Evolutionary conservation across 1,139 yeast genomes (phyloP), one percentile per base, ranked within the genome.

Genomic region (Schizosaccharomyces versatilis): DNA sequence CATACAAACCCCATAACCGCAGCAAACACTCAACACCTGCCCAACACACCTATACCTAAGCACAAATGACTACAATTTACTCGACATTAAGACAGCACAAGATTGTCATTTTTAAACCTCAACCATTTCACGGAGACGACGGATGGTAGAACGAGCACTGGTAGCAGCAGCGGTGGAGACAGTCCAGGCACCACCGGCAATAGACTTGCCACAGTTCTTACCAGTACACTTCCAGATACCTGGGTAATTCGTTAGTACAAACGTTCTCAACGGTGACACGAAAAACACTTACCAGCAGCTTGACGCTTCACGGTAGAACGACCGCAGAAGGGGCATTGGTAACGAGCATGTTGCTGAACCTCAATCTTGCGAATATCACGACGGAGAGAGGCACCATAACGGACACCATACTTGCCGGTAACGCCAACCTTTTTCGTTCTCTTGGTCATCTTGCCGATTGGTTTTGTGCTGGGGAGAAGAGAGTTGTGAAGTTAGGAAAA

Each of bases 381-480:
- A 84, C 99, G 88, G 76, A 90, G 81, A 66, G 99, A 93, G 70
- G 98, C 90, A 88, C 99, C 64, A 56, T 60, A 56, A 51, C 59
- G 57, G 41, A 59, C 55, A 51, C 59, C 99, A 82, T 85, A 90
- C 81, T 93, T 93, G 81, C 99, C 99, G 75, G 99, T 90, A 80
- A 90, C 90, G 76, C 99, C 99, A 74, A 90, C 99, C 88, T 90
- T 90, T 94, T 90, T 90, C 70, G 99, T 90, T 84, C 99, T 85
- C 79, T 88, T 88, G 76, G 96, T 82, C 97, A 56, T 56, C 44
- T 19, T 49, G 41, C 10, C 36, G 52, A 24, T 24, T 24, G 32
- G 32, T 24, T 24, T 24, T 24, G 32, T 24, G 32, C 32, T 24
- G 32, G 32, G 32, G 32, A 24, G 2, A 24, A 24, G 32, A 24